Evolutionary conservation across 2,329 filamentous ascomycete genomes (phyloP), one percentile per base, ranked within the genome.

Genomic region (Botrytis aclada): DNA sequence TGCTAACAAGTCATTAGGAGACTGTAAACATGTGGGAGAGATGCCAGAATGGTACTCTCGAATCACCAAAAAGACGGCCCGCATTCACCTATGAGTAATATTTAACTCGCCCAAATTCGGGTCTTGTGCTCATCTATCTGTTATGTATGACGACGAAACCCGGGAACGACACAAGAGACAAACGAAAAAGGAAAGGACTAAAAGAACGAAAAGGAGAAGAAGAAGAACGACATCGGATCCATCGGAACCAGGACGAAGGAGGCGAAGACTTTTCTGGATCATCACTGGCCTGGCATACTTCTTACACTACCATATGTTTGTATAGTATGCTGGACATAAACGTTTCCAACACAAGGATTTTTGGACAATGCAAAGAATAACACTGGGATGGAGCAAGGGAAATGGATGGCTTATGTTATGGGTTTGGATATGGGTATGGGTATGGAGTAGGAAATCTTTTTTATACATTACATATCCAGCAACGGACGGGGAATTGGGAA

Each of bases 391-490:
- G 64, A 67, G 47, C 64, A 54, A 54, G n/a, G 64, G 64, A 29
- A 54, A 32, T 67, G 64, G 34, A 67, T 54, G 64, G 64, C 7
- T 39, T 56, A 54, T 34, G 64, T 18, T 39, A 71, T 54, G 43
- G 69, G 43, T 12, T 37, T 65, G 58, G 45, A 29, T 37, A 54
- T 29, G 60, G 61, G 43, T 18, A 45, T 65, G 58, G 61, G 37
- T 37, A 65, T 37, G 69, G 62, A 29, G 69, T 63, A 66, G 69
- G 60, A 41, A 47, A 32, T 66, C 43, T 71, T 66, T 65, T 62
- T 64, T 58, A 71, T 41, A 71, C 47, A 63, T 54, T 51, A 71
- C 22, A 71, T 65, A 66, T 71, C 69, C 69, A 51, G 69, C 60
- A 71, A 71, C 69, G 69, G 69, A 71, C 45, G 37, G 45, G 43